A percentile compares a stretch with the other conserved stretches of the same genome.
phyloP scores from a whole-genome alignment of 2,329 filamentous ascomycete genomes.

The Cytospora leucostoma region DNA sequence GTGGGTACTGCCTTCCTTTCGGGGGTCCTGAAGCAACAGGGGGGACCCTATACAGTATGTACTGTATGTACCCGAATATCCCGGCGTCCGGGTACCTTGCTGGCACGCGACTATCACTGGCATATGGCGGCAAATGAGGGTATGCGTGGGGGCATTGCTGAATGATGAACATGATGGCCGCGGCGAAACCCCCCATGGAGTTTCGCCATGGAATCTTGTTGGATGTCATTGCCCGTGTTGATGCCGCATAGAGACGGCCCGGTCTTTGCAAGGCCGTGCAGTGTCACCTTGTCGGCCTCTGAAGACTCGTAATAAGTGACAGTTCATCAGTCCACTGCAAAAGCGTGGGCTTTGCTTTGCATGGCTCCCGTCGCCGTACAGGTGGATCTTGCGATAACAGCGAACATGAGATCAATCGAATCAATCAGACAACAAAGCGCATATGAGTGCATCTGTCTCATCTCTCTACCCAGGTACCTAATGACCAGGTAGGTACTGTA shows the following conservation, averaged over 20 bases:
- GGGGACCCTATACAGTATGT: conserved; percentile 1
- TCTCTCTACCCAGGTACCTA: background rate
- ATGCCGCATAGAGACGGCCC: background rate
- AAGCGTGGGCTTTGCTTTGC: conserved; percentile 4
- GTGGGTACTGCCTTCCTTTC: conserved; percentile 10
- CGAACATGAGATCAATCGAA: conserved; percentile 9
- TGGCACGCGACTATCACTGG: conserved; percentile 16
- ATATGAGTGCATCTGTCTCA: conserved; percentile 14
- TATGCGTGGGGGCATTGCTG: background rate
- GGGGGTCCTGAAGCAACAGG: conserved; percentile 15
- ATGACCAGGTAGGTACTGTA: background rate
- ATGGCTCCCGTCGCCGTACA: conserved; percentile 5
- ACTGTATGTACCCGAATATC: conserved; percentile 12
- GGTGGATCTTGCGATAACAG: conserved; percentile 14
- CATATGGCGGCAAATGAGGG: background rate
- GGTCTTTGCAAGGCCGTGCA: background rate
- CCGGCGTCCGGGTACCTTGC: conserved; percentile 9
- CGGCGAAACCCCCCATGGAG: background rate
- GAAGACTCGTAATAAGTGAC: conserved; percentile 15
- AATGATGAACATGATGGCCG: background rate
- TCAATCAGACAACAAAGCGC: conserved; percentile 16
- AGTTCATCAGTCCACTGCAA: conserved; percentile 8
- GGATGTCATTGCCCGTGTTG: background rate
- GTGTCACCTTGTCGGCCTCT: background rate
- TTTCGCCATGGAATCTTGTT: background rate